Conservation (phyloP, 345 rosid genomes). For the Linum tenue region DNA sequence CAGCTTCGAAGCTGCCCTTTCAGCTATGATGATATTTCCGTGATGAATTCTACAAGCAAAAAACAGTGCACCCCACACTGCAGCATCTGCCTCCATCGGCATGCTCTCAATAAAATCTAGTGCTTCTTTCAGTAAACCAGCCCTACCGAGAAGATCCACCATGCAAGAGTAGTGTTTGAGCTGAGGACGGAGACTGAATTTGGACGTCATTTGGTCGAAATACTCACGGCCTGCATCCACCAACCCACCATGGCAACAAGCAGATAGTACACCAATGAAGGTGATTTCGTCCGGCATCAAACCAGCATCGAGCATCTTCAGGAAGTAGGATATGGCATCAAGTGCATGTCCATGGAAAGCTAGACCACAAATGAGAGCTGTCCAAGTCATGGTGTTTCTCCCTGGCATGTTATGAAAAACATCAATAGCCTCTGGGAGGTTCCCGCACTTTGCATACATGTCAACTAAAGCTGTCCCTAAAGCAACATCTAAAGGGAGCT, state of each 20-base stretch:
- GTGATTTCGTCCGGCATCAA: slow-evolving; percentile 76
- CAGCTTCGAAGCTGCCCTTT: slow-evolving; percentile 68
- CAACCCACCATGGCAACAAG: slow-evolving; percentile 90
- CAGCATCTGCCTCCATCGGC: slow-evolving; percentile 69
- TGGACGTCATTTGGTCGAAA: slow-evolving; percentile 57
- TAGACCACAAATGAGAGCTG: slow-evolving; percentile 65
- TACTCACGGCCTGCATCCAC: slow-evolving; percentile 57
- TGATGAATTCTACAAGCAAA: slow-evolving; percentile 59
- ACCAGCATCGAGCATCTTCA: slow-evolving; percentile 51
- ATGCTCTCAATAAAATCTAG: slow-evolving; percentile 53
- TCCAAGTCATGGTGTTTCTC: slow-evolving; percentile 72
- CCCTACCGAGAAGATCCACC: slow-evolving; percentile 85
- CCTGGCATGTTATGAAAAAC: slow-evolving; percentile 54
- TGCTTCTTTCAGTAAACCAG: slow-evolving; percentile 72
- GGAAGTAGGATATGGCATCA: slow-evolving; percentile 58
- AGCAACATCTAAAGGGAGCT: slow-evolving; percentile 45
- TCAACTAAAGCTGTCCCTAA: slow-evolving; percentile 74
- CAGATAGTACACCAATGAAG: slow-evolving; percentile 65
- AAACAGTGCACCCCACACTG: slow-evolving; percentile 75
- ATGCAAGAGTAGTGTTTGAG: slow-evolving; percentile 79
- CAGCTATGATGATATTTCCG: slow-evolving; percentile 50
- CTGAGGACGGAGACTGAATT: slow-evolving; percentile 44
- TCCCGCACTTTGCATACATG: slow-evolving; percentile 87
- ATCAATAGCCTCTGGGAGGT: slow-evolving; percentile 51
- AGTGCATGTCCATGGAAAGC: slow-evolving; percentile 62